A percentile compares a stretch with the other conserved stretches of the same genome.
phyloP scores from a whole-genome alignment of 306 rosid genomes.

The Pyrus betulifolia region DNA sequence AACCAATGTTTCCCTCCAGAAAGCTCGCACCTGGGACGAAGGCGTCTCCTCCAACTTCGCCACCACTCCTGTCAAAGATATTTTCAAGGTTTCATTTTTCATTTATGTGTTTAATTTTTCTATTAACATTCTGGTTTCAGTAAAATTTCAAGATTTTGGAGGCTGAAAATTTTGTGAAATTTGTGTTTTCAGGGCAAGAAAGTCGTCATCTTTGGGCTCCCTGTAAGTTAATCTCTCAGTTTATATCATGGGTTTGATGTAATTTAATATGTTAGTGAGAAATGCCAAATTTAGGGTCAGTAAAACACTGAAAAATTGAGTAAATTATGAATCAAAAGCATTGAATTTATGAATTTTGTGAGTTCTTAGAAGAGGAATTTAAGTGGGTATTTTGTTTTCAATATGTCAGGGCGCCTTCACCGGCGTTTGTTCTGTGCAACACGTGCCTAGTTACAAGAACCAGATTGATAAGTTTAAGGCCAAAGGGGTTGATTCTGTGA shows the following conservation, averaged over 20 bases:
- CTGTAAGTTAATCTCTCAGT: constrained; percentile 44
- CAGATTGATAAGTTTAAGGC: constrained; percentile 68
- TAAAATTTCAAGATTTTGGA: not conserved
- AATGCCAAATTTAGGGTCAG: not conserved
- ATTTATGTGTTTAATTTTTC: not conserved
- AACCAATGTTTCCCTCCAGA: constrained; percentile 72
- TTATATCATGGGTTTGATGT: too few species aligned
- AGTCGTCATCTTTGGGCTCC: constrained; percentile 91
- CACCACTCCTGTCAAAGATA: constrained; percentile 68
- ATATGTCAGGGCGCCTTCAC: constrained; percentile 82
- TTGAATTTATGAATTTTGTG: not conserved
- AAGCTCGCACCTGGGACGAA: constrained; percentile 90
- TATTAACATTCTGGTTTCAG: not conserved
- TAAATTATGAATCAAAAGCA: not conserved
- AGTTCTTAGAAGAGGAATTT: not conserved
- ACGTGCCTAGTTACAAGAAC: constrained; percentile 81
- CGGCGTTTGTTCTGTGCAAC: constrained; percentile 86
- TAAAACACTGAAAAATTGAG: not conserved
- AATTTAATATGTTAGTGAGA: not conserved
- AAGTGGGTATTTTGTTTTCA: not conserved
- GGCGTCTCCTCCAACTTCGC: constrained; percentile 81
- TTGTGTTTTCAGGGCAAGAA: constrained; percentile 60
- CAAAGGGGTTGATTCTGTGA: constrained; percentile 67
- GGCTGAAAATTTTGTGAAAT: not conserved
- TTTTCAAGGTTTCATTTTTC: constrained; percentile 54